phyloP scores from a whole-genome alignment of 2,329 filamentous ascomycete genomes.

The Endothia cerciana region DNA sequence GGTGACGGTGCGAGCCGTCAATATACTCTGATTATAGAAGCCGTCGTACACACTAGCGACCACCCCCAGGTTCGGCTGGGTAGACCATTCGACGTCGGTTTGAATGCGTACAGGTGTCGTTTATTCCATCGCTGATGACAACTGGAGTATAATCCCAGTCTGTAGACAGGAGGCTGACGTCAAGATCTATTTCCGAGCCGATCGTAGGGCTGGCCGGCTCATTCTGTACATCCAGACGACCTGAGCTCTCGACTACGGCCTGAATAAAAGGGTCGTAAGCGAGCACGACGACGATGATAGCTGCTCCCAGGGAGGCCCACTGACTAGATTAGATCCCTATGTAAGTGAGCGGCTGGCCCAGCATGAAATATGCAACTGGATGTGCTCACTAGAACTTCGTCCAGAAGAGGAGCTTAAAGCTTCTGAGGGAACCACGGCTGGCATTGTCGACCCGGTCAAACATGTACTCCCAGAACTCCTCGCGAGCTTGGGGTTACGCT shows the following conservation, averaged over 20 bases:
- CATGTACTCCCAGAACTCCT: constrained; percentile 6
- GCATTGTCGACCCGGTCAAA: constrained; percentile 5
- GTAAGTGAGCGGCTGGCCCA: not conserved
- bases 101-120: not conserved
- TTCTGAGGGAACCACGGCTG: not conserved
- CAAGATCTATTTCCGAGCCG: not conserved
- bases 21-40: not conserved
- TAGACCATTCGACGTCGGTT: not conserved
- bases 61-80: not conserved
- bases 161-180: not conserved
- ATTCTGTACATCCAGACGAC: not conserved
- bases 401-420: not conserved
- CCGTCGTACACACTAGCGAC: not conserved
- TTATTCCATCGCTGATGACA: not conserved
- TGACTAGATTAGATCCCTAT: not conserved
- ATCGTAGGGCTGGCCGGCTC: not conserved
- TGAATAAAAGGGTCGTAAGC: constrained; percentile 9
- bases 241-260: not conserved
- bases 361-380: not conserved
- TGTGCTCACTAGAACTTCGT: not conserved
- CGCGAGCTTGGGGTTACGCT: not conserved
- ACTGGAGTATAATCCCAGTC: not conserved
- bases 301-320: not conserved
- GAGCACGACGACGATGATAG: not conserved
- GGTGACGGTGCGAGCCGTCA: not conserved